phyloP scores from a whole-genome alignment of 2,329 filamentous ascomycete genomes.

The Diaporthe aspalathi region DNA sequence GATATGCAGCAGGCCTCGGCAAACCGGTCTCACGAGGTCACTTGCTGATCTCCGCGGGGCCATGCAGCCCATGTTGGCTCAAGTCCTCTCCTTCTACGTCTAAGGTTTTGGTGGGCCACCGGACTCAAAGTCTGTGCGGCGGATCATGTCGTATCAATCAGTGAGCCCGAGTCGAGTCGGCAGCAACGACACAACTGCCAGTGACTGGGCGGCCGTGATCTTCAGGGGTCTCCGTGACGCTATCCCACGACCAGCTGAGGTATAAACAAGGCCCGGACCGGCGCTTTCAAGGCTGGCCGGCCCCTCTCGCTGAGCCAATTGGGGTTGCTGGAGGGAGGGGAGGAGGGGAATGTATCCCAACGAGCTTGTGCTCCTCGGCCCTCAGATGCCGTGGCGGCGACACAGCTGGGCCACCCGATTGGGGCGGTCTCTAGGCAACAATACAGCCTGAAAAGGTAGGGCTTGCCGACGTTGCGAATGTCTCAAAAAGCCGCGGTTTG shows the following conservation, averaged over 20 bases:
- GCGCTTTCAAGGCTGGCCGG: constrained; percentile 16
- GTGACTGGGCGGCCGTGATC: constrained; percentile 1
- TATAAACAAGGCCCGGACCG: constrained; percentile 27
- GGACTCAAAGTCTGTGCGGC: constrained; percentile 14
- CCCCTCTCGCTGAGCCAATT: constrained; percentile 6
- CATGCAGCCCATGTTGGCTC: background rate
- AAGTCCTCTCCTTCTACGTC: background rate
- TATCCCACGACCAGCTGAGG: constrained; percentile 12
- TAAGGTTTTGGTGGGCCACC: background rate
- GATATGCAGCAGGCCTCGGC: constrained; percentile 12
- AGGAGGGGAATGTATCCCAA: constrained; percentile 1
- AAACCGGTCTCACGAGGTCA: constrained; percentile 25
- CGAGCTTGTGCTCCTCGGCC: constrained; percentile 25
- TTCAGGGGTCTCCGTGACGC: constrained; percentile 32
- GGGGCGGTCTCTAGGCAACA: constrained; percentile 13
- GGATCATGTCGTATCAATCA: background rate
- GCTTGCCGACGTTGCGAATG: constrained; percentile 33
- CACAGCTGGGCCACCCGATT: constrained; percentile 25
- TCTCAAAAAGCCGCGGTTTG: constrained; percentile 29
- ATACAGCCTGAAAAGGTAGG: constrained; percentile 30
- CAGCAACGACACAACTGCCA: background rate
- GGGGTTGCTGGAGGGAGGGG: too few relatives aligned
- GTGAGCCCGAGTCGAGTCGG: background rate
- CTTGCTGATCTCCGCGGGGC: constrained; percentile 11
- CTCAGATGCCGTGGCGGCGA: constrained; percentile 24